phyloP scores from a whole-genome alignment of 345 rosid genomes.

The Gossypium raimondii region DNA sequence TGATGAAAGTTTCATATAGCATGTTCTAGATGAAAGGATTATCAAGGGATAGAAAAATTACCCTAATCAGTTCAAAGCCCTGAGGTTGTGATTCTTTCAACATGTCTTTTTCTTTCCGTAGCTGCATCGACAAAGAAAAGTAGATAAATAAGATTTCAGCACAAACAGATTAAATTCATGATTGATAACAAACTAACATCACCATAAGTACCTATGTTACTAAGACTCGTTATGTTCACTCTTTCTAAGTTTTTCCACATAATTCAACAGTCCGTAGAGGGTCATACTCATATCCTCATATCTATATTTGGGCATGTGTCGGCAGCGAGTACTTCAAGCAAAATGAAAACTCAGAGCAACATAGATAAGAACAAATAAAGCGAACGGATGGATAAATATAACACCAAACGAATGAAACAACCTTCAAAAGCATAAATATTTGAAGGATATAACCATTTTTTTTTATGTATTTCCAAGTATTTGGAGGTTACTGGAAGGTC shows the following conservation, averaged over 20 bases:
- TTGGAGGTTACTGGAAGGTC: not conserved
- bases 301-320: not conserved
- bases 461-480: not conserved
- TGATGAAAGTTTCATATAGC: not conserved
- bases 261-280: not conserved
- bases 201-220: not conserved
- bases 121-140: conserved; percentile 36
- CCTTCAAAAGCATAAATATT: conserved; percentile 4
- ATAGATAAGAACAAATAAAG: not conserved
- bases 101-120: conserved; percentile 67
- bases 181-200: not conserved
- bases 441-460: not conserved
- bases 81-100: conserved; percentile 63
- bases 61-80: conserved; percentile 72
- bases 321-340: too few relatives aligned
- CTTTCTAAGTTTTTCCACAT: not conserved
- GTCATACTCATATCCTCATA: not conserved
- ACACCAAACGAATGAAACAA: not conserved
- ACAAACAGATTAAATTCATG: not conserved
- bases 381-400: not conserved
- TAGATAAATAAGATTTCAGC: not conserved
- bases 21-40: not conserved
- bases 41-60: conserved; percentile 21
- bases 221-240: not conserved
- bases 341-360: not conserved